Evolutionary conservation across 78 protist species (phyloP).

Genomic region (slime mould (Dictyostelium discoideum)): dicty_2.7 NC_007088.5:1817501-1818000

Average conservation of each 20-base stretch:
- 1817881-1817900: not conserved
- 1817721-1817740: not conserved
- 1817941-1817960: not conserved
- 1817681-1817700: not conserved
- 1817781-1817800: not conserved
- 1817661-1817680: not conserved
- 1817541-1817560: too few relatives aligned
- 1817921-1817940: not conserved
- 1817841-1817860: not conserved
- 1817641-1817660: too few relatives aligned
- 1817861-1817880: not conserved
- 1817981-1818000: not conserved
- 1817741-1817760: not conserved
- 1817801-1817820: not conserved
- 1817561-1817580: too few relatives aligned
- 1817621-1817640: too few relatives aligned
- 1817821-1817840: not conserved
- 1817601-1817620: not conserved
- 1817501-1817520: too few relatives aligned
- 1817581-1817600: too few relatives aligned
- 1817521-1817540: too few relatives aligned
- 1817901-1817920: not conserved
- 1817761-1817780: not conserved
- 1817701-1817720: not conserved
- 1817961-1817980: slow-evolving; percentile 1